Base-by-base conservation (phyloP, 192 early-diverging fungal genomes). In the Podila minutissima region DNA sequence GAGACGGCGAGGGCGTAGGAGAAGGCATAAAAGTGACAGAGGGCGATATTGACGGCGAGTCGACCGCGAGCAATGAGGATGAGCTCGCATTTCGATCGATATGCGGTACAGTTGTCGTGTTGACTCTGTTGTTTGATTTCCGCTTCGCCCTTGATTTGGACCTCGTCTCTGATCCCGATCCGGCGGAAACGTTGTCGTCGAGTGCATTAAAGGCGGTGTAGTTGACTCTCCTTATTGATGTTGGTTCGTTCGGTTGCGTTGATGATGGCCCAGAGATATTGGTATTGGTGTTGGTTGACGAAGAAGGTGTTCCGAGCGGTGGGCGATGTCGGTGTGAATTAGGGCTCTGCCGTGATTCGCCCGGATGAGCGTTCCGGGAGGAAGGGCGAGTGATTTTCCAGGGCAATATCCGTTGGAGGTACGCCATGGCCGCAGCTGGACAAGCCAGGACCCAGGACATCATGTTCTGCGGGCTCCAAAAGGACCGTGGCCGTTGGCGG, bases 171-270 rank as follows among this genome's bases (percentile, higher is more conserved):
- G 75, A 79, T 68, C 75, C 75, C 10, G 75, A 79, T 37, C 75
- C 75, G 35, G 75, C 75, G n/a, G 75, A 79, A 50, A 64, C 46
- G 49, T 79, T 70, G 46, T 69, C 72, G 65, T 79, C 75, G 28
- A 79, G 59, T 29, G 69, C 66, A 35, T 65, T 79, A 3, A 65
- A 64, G 38, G 65, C 29, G 26, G 41, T 35, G 48, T n/a, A 55
- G 11, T 55, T 24, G n/a, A 20, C 41, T 55, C 8, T 12, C n/a
- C 53, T 55, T 22, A 6, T 55, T 55, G 20, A 26, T 26, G 8
- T 19, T 24, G 17, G 53, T 17, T 22, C 53, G n/a, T 55, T 55
- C 8, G 24, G 53, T 55, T 26, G 53, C 8, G 22, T 26, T 55
- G n/a, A 17, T 20, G 50, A 53, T 26, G 41, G 2, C 15, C 15